Evolutionary conservation across 305 asterid species (phyloP), one percentile per base, ranked within the genome.

Genomic region (Solanum hybrid): DNA sequence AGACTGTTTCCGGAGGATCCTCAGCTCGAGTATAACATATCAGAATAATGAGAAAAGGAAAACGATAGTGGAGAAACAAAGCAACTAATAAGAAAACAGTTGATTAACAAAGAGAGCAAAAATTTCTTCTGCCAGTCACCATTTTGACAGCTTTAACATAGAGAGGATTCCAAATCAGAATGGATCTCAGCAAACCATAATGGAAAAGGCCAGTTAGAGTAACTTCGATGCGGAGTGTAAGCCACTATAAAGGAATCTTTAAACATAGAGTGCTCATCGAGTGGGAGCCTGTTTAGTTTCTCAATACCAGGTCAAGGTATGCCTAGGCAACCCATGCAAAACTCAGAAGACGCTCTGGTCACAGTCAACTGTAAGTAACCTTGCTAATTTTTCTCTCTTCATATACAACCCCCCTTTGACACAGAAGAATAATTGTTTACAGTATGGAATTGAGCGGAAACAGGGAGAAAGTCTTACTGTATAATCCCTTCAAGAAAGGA

Each of bases 401-500:
- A 84, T 3, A 1, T 31, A 14, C 87, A 51, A 1, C 31, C 1
- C 3, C 31, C 31, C 42, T 31, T 24, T 0, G 75, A 56, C 45
- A 84, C 22, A 84, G 35, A 37, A 24, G 40, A 32, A 88, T n/a
- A 1, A 3, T n/a, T 13, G 14, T 32, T 32, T 24, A 1, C 69
- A 37, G 89, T 19, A 29, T 6, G 36, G 29, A 32, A 10, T 24
- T 15, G 66, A 40, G 60, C 13, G 17, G 40, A 79, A 64, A 36
- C 6, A 7, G 45, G 87, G 76, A 89, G 88, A 80, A 86, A 81
- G 45, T 80, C 97, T 94, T 91, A 95, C 96, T 91, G 90, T 96
- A 97, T 75, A 96, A 91, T 84, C 99, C 99, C 93, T 96, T 95
- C 89, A 97, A 91, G 90, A 92, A 89, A 5, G 98, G 99, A 93